Evolutionary conservation across 768 basidiomycete genomes (phyloP), one percentile per base, ranked within the genome.

Genomic region (Mycena floridula): DNA sequence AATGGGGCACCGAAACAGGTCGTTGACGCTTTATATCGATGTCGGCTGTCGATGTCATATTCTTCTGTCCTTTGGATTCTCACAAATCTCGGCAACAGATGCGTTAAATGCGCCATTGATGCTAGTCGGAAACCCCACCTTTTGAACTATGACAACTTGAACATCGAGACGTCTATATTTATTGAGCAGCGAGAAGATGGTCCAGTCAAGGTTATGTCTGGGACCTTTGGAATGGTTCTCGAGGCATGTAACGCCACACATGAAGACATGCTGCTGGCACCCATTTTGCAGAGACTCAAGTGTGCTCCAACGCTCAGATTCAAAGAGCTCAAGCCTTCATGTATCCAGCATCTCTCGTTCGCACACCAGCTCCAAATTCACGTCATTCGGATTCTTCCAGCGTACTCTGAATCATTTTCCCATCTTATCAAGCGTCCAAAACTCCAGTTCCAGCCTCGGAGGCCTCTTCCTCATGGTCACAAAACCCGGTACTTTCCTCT

Each of bases 151-250:
- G 46, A 51, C 43, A 25, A 51, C 27, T 45, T 55, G 28, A 48
- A 55, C 22, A 47, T 53, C 37, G 48, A n/a, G 2, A 51, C 48
- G 1, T 57, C 52, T 1, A 57, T 51, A 11, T 43, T 35, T 7
- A 20, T 55, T 3, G 52, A 57, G 38, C 47, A 57, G 15, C 32
- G 42, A 12, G 47, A 44, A 13, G 40, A 25, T n/a, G 26, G 22
- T 15, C 52, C 51, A 3, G 30, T 43, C 8, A 57, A 57, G 25
- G 54, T 53, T 6, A 54, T 51, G 11, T 51, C 49, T 7, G 49
- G 52, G 1, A 57, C 54, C 1, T 44, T 50, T 24, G 42, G 45
- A 4, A 35, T 52, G 8, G 22, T 54, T 4, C 52, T 54, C 27
- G 35, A 23, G 13, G 42, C 54, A 12, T 23, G 15, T 11, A 47